Evolutionary conservation across 805 yeast genomes (phyloP).

Genomic region (Cyberlindnera meyerae): DNA sequence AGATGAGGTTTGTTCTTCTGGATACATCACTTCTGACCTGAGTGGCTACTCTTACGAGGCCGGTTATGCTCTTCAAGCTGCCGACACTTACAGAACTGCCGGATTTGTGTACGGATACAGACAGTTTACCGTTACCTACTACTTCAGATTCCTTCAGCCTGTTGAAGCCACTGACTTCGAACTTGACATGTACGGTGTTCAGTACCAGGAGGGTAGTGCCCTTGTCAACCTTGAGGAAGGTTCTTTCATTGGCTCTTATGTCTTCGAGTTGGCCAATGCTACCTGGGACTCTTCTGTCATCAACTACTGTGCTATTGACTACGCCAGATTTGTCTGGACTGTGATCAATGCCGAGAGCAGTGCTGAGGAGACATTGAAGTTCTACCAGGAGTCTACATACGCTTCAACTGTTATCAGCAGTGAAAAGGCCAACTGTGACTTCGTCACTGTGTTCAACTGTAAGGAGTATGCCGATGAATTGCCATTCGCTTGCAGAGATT

Average conservation of each 20-base stretch:
- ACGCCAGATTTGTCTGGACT: slow-evolving; percentile 11
- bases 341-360: slow-evolving; percentile 1
- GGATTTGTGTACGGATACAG: not conserved
- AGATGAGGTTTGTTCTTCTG: slow-evolving; percentile 2
- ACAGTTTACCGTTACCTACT: slow-evolving; percentile 15
- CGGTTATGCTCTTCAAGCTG: not conserved
- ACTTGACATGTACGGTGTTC: slow-evolving; percentile 7
- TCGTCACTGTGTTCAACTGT: slow-evolving; percentile 9
- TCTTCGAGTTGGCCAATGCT: slow-evolving; percentile 3
- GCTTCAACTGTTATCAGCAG: slow-evolving; percentile 1
- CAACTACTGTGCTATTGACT: slow-evolving; percentile 12
- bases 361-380: slow-evolving; percentile 3
- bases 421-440: slow-evolving; percentile 4
- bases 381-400: slow-evolving; percentile 7
- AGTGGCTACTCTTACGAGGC: slow-evolving; percentile 3
- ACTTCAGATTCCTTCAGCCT: slow-evolving; percentile 9
- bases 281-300: slow-evolving; percentile 1
- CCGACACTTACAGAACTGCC: slow-evolving; percentile 1
- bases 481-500: slow-evolving; percentile 8
- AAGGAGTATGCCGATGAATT: slow-evolving; percentile 2
- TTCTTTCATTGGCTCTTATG: slow-evolving; percentile 10
- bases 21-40: slow-evolving; percentile 1
- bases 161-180: slow-evolving; percentile 12
- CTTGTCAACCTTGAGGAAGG: slow-evolving; percentile 19
- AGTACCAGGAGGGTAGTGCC: slow-evolving; percentile 6